These are phyloP conservation scores for Grosmannia serpens DNA, from an alignment of 2,329 filamentous ascomycete genomes.

Conservation along the genomic window DNA sequence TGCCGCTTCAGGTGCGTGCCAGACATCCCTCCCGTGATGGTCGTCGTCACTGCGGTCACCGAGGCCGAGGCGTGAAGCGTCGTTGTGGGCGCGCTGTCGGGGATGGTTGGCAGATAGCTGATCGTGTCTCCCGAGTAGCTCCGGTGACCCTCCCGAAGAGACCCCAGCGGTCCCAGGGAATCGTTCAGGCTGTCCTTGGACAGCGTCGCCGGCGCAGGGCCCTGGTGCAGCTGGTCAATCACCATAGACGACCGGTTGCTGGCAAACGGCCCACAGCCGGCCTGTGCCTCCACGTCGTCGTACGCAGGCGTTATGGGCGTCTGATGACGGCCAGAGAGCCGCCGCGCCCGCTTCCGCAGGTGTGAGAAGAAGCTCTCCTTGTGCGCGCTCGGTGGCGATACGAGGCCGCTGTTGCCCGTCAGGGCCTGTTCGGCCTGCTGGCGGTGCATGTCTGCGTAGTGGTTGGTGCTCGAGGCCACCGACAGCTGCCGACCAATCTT, in stretches of 20 bases:
- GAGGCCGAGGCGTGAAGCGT: neutral
- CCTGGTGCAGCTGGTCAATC: slow-evolving; percentile 43
- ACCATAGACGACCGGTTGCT: slow-evolving; percentile 77
- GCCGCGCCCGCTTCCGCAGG: slow-evolving; percentile 79
- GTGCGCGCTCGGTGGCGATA: slow-evolving; percentile 65
- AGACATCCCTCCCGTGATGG: slow-evolving; percentile 21
- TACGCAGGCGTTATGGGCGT: slow-evolving; percentile 65
- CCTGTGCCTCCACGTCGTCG: slow-evolving; percentile 87
- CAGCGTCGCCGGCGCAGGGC: slow-evolving; percentile 32
- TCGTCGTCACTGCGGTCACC: neutral
- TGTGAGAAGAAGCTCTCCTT: slow-evolving; percentile 99
- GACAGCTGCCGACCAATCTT: slow-evolving; percentile 95
- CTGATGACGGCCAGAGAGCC: slow-evolving; percentile 85
- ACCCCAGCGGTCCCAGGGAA: slow-evolving; percentile 46
- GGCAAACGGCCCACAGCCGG: slow-evolving; percentile 80
- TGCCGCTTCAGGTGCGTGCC: slow-evolving; percentile 49
- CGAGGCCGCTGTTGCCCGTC: slow-evolving; percentile 66
- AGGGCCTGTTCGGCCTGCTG: slow-evolving; percentile 86
- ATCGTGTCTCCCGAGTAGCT: slow-evolving; percentile 11
- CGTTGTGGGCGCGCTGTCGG: slow-evolving; percentile 25
- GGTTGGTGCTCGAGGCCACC: slow-evolving; percentile 80
- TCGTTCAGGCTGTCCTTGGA: slow-evolving; percentile 47
- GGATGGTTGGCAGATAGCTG: slow-evolving; percentile 29
- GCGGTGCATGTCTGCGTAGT: slow-evolving; percentile 81
- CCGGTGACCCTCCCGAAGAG: slow-evolving; percentile 36